phyloP scores from a whole-genome alignment of 2,329 filamentous ascomycete species.

The Scedosporium boydii region DNA sequence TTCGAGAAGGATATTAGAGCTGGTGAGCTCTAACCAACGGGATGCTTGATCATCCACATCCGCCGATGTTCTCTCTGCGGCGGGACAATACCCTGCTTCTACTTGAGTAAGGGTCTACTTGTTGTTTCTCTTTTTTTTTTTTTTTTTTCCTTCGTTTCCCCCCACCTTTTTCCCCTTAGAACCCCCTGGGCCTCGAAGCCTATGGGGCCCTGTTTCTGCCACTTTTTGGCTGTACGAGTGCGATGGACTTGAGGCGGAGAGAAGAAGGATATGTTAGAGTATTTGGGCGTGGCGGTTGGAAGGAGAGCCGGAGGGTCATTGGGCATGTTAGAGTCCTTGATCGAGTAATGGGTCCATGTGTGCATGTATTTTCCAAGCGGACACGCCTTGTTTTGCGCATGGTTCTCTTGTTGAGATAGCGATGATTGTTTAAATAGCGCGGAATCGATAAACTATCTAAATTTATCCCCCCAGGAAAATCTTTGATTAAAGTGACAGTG shows the following conservation, averaged over 20 bases:
- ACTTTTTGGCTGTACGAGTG: background rate
- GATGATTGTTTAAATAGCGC: background rate
- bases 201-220: background rate
- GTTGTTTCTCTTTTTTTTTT: background rate
- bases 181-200: background rate
- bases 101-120: background rate
- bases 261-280: background rate
- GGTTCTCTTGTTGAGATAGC: background rate
- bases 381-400: background rate
- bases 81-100: background rate
- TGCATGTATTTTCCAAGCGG: background rate
- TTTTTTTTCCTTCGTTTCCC: background rate
- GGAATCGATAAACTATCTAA: too few species aligned
- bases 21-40: conserved; percentile 26
- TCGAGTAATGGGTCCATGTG: background rate
- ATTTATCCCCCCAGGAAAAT: too few species aligned
- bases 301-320: too few species aligned
- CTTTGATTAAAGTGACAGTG: too few species aligned
- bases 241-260: background rate
- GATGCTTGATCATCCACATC: background rate
- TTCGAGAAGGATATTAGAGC: conserved; percentile 47
- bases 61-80: background rate
- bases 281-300: too few species aligned
- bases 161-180: background rate
- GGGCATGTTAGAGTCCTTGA: background rate